Base-by-base conservation (phyloP, 2,329 filamentous ascomycete genomes). In the Microsporum canis region DNA sequence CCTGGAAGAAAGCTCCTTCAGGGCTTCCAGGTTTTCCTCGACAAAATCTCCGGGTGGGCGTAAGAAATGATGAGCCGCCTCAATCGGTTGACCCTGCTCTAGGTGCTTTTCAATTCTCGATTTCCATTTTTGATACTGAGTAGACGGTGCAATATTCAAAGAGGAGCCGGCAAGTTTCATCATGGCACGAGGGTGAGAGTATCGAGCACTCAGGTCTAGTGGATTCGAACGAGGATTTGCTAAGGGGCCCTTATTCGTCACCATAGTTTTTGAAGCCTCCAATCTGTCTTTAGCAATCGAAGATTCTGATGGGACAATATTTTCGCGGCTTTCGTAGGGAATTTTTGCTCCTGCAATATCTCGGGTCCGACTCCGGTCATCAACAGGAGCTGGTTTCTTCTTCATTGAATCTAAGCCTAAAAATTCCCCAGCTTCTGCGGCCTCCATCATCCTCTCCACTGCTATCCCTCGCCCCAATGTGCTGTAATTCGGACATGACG, bases 381-480 rank as follows among this genome's bases (percentile, higher is more conserved):
- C 33, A 34, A 14, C 7, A n/a, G 29, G 34, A 14, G 39, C 12
- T 5, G 34, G 17, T 67, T 59, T 69, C 65, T 60, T 68, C 61
- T 53, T 73, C 64, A 73, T 66, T 23, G 73, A 73, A 7, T 71
- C 71, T 55, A 76, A 57, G 0, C 75, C 73, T 60, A 72, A 69
- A 47, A 76, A 76, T 27, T 77, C 74, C 1, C 74, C 75, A 1
- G 72, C 71, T 62, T 77, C 76, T 1, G 76, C 76, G 2, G 75
- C 74, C 55, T 76, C 74, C 63, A 77, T 74, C 73, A 77, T 77
- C 8, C 68, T 67, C 5, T 72, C 70, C 7, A 77, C 66, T 41
- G 71, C 68, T 47, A 64, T 69, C 23, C 73, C 71, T 12, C 74
- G 71, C 45, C 70, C 68, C 27, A 71, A 72, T 55, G 74, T 71